Base-by-base conservation (phyloP, 345 rosid species). In the Moricandia moricandioides region DNA sequence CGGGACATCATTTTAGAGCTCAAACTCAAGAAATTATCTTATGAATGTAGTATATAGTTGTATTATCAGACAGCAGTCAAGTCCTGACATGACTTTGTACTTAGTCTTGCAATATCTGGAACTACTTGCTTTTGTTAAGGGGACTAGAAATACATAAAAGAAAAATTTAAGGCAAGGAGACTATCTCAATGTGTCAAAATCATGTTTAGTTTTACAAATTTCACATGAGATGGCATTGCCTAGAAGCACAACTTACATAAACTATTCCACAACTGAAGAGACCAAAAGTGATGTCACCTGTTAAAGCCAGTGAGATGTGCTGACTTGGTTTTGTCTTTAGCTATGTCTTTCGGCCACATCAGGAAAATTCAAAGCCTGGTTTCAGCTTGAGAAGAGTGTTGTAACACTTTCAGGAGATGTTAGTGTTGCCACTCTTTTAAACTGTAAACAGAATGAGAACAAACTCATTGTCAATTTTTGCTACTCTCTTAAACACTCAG, bases 361-460 rank as follows among this genome's bases (percentile, higher is more conserved):
- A 57, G 34, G 62, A 12, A 34, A 57, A 27, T 4, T 30, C 63
- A 59, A 30, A 8, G 39, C 11, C 18, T 1, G 6, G 24, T 69
- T 78, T 85, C 79, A 69, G 82, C 88, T 79, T 84, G 77, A 71
- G 84, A 92, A 89, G 60, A 90, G 80, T 33, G 87, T 84, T 49
- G 61, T 64, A 13, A 81, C 97, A 35, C 90, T 82, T 64, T 80
- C 76, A 1, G 77, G 79, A 40, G 97, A 79, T 56, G 75, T 81
- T 85, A 86, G 65, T 49, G 80, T 84, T 45, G 98, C 87, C 67
- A 89, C 95, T 8, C 82, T 37, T 70, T 87, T 89, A 87, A 85
- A 91, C 93, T 92, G 91, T 61, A 63, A 83, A 31, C n/a, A 54
- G 61, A 71, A 24, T 4, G 34, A 71, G 13, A 72, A 27, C 76